A percentile compares a stretch with the other conserved stretches of the same genome.
Conservation (phyloP, 2,329 filamentous ascomycete species). For the Verticillium zaregamsianum region DNA sequence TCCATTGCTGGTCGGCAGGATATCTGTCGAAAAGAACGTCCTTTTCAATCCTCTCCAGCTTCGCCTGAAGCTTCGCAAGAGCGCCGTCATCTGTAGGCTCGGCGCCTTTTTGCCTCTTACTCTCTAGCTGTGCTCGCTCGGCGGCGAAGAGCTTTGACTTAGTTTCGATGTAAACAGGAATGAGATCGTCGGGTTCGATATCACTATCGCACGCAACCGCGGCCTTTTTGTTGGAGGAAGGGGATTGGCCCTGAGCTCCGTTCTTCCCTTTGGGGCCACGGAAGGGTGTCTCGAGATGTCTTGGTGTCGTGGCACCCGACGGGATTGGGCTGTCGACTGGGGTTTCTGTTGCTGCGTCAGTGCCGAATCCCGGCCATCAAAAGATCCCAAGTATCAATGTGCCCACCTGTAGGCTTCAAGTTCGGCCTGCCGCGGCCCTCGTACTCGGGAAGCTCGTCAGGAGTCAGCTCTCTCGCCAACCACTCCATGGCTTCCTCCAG, state of each 20-base stretch:
- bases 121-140: slow-evolving; percentile 44
- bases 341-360: slow-evolving; percentile 30
- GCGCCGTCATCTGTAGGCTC: slow-evolving; percentile 44
- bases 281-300: slow-evolving; percentile 27
- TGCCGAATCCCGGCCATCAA: neutral
- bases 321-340: slow-evolving; percentile 44
- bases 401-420: slow-evolving; percentile 30
- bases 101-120: slow-evolving; percentile 30
- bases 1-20: slow-evolving; percentile 64
- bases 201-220: slow-evolving; percentile 59
- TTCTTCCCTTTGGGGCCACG: neutral
- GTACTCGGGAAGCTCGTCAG: slow-evolving; percentile 69
- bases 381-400: neutral
- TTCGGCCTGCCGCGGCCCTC: slow-evolving; percentile 41
- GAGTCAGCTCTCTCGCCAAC: slow-evolving; percentile 73
- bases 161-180: slow-evolving; percentile 72
- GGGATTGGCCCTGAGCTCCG: slow-evolving; percentile 5
- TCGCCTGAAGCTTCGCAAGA: slow-evolving; percentile 64
- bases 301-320: slow-evolving; percentile 47
- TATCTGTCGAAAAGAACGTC: slow-evolving; percentile 71
- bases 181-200: slow-evolving; percentile 69
- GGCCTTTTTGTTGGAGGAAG: slow-evolving; percentile 34
- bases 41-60: slow-evolving; percentile 71
- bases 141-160: slow-evolving; percentile 64
- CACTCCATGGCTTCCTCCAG: slow-evolving; percentile 85